Evolutionary conservation across 2,329 filamentous ascomycete species (phyloP), one percentile per base, ranked within the genome.

Genomic region (Delphinella strobiligena): DNA sequence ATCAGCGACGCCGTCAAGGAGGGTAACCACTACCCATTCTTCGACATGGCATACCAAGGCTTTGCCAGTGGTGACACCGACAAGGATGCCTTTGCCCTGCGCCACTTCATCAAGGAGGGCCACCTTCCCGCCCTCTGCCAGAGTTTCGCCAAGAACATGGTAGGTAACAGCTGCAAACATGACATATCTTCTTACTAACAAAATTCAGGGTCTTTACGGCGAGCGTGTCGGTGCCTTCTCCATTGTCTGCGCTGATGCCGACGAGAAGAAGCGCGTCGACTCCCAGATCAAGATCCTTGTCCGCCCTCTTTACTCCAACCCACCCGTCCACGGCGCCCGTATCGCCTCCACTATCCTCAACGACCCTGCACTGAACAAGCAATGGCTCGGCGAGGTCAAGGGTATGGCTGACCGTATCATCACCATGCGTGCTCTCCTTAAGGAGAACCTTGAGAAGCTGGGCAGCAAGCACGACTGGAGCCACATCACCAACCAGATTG

Each of bases 111-210:
- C 61, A 75, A 86, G 67, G 71, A 95, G 68, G 89, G 89, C 54
- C 87, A 94, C 71, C 77, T 86, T 59, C 78, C 91, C 59, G 80
- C 78, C 58, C 78, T 96, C 47, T 81, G 83, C 55, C 89, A 96
- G 71, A 91, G 83, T 39, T 96, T 96, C 64, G 89, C 89, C 62
- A 96, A 96, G 82, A 98, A 98, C 77, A 96, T 98, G 89, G 80
- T 84, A 63, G 51, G 69, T 49, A 7, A 29, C n/a, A n/a, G n/a
- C 16, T 12, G 4, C 10, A 12, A 12, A 4, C 16, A 30, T 37
- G 11, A 5, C 18, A 8, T 18, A 16, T 5, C 10, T 19, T 19
- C 14, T 38, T 40, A 15, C 42, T 55, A 37, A 52, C 44, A 31
- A 17, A 35, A 9, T 19, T 14, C 43, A 85, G 81, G 91, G 91